Conservation (phyloP, 2,329 filamentous ascomycete genomes). For the Ascomycota sp. region DNA sequence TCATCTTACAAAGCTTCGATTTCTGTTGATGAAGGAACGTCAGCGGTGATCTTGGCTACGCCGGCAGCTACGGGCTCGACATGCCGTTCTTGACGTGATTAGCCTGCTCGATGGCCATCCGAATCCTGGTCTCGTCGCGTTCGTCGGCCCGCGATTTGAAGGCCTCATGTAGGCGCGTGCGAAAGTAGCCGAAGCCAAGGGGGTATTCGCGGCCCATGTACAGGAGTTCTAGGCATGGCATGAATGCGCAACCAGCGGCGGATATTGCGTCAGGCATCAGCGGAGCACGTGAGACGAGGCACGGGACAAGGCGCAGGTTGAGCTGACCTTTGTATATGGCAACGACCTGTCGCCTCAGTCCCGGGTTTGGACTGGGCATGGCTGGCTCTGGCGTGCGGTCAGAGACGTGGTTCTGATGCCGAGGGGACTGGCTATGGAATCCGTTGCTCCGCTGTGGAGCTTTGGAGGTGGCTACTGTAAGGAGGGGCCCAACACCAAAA, state of each 20-base stretch:
- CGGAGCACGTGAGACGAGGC: neutral
- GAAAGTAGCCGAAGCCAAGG: conserved; percentile 59
- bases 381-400: neutral
- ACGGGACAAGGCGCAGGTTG: no score
- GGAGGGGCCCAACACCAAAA: no score
- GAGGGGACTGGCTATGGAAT: no score
- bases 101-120: conserved; percentile 50
- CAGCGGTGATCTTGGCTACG: neutral
- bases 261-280: no score
- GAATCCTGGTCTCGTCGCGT: conserved; percentile 52
- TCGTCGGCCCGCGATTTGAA: conserved; percentile 56
- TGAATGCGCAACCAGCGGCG: no score
- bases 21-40: conserved; percentile 28
- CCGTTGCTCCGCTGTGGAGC: no score
- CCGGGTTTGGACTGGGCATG: conserved; percentile 20
- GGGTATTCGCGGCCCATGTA: conserved; percentile 73
- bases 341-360: conserved; percentile 58
- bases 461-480: no score
- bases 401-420: neutral
- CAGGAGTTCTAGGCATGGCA: conserved; percentile 42
- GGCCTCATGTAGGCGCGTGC: conserved; percentile 58
- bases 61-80: neutral
- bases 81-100: conserved; percentile 85
- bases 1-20: conserved; percentile 65
- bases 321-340: conserved; percentile 61